These are phyloP conservation scores for Podila clonocystis DNA, from an alignment of 192 early-diverging fungal genomes.

Conservation along the genomic window DNA sequence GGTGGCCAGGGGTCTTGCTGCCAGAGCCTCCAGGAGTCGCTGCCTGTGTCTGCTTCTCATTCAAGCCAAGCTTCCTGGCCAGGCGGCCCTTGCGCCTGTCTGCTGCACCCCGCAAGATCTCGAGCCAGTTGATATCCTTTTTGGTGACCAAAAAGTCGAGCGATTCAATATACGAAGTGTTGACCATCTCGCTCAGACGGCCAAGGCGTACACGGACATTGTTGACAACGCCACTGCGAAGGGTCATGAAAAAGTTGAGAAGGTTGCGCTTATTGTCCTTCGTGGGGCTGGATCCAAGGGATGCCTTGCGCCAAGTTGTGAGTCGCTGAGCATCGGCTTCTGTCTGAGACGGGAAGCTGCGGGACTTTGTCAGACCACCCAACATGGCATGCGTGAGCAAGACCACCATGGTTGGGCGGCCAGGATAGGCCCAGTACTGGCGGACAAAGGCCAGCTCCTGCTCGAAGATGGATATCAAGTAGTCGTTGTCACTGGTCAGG, in stretches of 20 bases:
- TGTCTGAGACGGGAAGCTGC: slow-evolving; percentile 37
- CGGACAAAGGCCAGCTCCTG: slow-evolving; percentile 79
- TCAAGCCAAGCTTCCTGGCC: slow-evolving; percentile 45
- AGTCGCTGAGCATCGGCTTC: slow-evolving; percentile 22
- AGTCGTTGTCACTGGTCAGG: slow-evolving; percentile 86
- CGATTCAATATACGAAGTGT: slow-evolving; percentile 79
- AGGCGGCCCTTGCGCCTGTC: slow-evolving; percentile 7
- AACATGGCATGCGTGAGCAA: slow-evolving; percentile 84
- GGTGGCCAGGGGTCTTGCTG: slow-evolving; percentile 41
- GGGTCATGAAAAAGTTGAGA: slow-evolving; percentile 86
- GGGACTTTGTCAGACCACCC: slow-evolving; percentile 60
- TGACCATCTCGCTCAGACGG: slow-evolving; percentile 79
- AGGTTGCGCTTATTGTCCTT: slow-evolving; percentile 68
- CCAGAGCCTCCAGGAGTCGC: slow-evolving; percentile 50
- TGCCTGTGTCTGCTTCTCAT: slow-evolving; percentile 53
- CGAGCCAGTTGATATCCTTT: slow-evolving; percentile 63
- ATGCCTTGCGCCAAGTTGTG: slow-evolving; percentile 23
- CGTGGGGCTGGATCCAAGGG: slow-evolving; percentile 20
- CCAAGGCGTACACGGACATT: slow-evolving; percentile 80
- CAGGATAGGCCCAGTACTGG: slow-evolving; percentile 75
- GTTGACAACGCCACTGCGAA: slow-evolving; percentile 72
- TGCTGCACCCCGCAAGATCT: slow-evolving; percentile 57
- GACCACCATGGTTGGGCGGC: slow-evolving; percentile 82
- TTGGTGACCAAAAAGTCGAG: slow-evolving; percentile 86
- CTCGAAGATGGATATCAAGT: slow-evolving; percentile 80